Evolutionary conservation across 208 protist genomes (phyloP).

Genomic region (Strigomonas culicis): DNA sequence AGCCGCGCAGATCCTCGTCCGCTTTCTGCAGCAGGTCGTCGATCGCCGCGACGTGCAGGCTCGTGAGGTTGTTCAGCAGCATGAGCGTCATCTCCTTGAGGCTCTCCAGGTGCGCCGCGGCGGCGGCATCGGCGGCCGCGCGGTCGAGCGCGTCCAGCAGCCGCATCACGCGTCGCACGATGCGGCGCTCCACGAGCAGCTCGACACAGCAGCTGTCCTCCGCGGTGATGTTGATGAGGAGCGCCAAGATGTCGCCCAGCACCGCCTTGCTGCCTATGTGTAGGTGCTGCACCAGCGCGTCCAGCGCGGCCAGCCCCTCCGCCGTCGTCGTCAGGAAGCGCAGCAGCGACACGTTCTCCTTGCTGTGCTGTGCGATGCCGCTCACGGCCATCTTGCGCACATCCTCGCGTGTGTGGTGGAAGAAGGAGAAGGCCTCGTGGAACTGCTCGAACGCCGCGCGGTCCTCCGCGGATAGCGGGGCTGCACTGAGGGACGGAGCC

Average conservation of each 20-base stretch:
- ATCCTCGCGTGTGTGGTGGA: slow-evolving; percentile 66
- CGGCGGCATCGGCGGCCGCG: slow-evolving; percentile 15
- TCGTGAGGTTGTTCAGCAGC: slow-evolving; percentile 82
- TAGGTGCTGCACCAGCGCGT: slow-evolving; percentile 58
- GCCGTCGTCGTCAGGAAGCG: slow-evolving; percentile 34
- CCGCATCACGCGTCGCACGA: slow-evolving; percentile 76
- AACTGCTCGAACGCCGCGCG: slow-evolving; percentile 32
- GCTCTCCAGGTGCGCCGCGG: slow-evolving; percentile 28
- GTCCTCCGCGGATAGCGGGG: too few species aligned
- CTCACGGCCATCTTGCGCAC: slow-evolving; percentile 81
- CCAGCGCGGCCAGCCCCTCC: slow-evolving; percentile 35
- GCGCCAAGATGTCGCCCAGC: slow-evolving; percentile 73
- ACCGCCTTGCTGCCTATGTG: slow-evolving; percentile 37
- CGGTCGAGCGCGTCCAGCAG: slow-evolving; percentile 64
- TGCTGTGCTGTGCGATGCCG: slow-evolving; percentile 72
- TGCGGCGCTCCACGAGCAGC: slow-evolving; percentile 53
- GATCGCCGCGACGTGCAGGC: slow-evolving; percentile 64
- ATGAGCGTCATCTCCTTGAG: slow-evolving; percentile 82
- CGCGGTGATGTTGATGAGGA: slow-evolving; percentile 79
- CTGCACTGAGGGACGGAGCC: too few species aligned
- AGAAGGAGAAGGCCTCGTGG: slow-evolving; percentile 64
- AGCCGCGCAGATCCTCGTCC: slow-evolving; percentile 81
- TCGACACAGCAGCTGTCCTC: slow-evolving; percentile 67
- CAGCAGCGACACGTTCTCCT: slow-evolving; percentile 60
- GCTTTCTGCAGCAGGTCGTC: slow-evolving; percentile 73